Percentiles rank a stretch among this genome's conserved stretches.
Conservation (phyloP, 768 basidiomycete species). For the Russula dissimulans region DNA sequence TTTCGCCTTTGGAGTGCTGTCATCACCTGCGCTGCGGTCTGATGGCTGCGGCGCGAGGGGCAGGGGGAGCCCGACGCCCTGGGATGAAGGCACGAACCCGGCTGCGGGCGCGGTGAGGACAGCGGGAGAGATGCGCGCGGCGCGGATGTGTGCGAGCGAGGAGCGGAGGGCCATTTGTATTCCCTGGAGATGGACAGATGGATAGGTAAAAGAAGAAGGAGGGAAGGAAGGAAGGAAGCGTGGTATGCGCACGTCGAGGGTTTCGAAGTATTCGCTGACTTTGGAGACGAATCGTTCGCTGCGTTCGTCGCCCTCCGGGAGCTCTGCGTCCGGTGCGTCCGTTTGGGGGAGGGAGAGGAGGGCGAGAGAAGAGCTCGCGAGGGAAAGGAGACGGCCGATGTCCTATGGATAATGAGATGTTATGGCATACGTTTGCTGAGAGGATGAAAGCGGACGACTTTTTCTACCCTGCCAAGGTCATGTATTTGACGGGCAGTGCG, state of each 20-base stretch:
- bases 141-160: slow-evolving; percentile 70
- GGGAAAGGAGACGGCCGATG: slow-evolving; percentile 62
- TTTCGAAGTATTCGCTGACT: slow-evolving; percentile 79
- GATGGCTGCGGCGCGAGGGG: slow-evolving; percentile 33
- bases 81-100: slow-evolving; percentile 66
- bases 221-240: neutral
- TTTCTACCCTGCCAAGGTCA: slow-evolving; percentile 72
- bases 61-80: slow-evolving; percentile 65
- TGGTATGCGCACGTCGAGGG: slow-evolving; percentile 51
- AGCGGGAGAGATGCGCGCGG: slow-evolving; percentile 78
- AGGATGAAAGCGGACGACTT: slow-evolving; percentile 34
- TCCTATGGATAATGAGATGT: slow-evolving; percentile 39
- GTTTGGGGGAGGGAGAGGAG: slow-evolving; percentile 78
- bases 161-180: slow-evolving; percentile 72
- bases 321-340: slow-evolving; percentile 52
- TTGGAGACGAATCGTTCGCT: slow-evolving; percentile 81
- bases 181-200: slow-evolving; percentile 32
- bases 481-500: slow-evolving; percentile 75
- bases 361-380: slow-evolving; percentile 72
- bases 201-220: too few relatives aligned
- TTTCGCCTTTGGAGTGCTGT: neutral
- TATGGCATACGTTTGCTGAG: neutral
- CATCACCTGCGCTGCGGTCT: slow-evolving; percentile 21
- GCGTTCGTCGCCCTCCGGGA: slow-evolving; percentile 75
- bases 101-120: slow-evolving; percentile 73